Percentiles rank a stretch among this genome's conserved stretches.
Evolutionary conservation across 495 filamentous ascomycete species (phyloP).

Genomic region (Lineolata rhizophorae): DNA sequence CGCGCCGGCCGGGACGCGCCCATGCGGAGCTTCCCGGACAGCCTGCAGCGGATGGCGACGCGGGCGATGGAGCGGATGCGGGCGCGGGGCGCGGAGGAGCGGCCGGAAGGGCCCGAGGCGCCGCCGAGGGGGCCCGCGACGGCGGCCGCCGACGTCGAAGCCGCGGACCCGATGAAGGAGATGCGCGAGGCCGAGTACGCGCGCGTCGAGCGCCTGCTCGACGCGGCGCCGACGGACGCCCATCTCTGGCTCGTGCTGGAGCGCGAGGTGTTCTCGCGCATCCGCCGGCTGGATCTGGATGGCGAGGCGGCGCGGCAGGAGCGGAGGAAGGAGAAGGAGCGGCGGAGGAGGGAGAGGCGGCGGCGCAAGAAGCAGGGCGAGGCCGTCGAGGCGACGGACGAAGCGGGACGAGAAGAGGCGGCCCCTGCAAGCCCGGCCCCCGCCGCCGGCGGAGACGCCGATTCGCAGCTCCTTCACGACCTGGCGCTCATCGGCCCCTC

Average conservation of each 20-base stretch:
- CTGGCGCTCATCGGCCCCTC: constrained; percentile 38
- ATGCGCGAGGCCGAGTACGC: too few relatives aligned
- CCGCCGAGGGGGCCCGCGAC: neutral
- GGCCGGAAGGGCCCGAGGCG: neutral
- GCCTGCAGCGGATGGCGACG: too few relatives aligned
- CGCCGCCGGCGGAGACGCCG: too few relatives aligned
- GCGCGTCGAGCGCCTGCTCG: constrained; percentile 26
- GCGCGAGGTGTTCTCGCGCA: constrained; percentile 27
- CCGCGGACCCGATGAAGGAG: neutral
- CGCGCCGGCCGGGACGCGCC: too few relatives aligned
- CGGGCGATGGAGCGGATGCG: too few relatives aligned
- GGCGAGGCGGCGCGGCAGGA: constrained; percentile 13
- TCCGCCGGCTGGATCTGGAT: constrained; percentile 11
- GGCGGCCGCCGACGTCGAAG: neutral
- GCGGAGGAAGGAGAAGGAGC: constrained; percentile 11
- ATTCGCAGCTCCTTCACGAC: too few relatives aligned
- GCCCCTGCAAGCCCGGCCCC: constrained; percentile 10
- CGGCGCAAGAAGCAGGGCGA: constrained; percentile 6
- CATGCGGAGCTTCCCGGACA: too few relatives aligned
- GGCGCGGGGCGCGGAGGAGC: too few relatives aligned
- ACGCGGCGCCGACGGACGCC: constrained; percentile 32
- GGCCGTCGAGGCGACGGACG: constrained; percentile 6
- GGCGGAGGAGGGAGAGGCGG: neutral
- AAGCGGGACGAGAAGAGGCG: constrained; percentile 2
- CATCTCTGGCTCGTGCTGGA: constrained; percentile 54